Percentiles rank a stretch among this genome's conserved stretches.
Evolutionary conservation across 306 rosid species (phyloP).

Genomic region (Crataegus laevigata): DNA sequence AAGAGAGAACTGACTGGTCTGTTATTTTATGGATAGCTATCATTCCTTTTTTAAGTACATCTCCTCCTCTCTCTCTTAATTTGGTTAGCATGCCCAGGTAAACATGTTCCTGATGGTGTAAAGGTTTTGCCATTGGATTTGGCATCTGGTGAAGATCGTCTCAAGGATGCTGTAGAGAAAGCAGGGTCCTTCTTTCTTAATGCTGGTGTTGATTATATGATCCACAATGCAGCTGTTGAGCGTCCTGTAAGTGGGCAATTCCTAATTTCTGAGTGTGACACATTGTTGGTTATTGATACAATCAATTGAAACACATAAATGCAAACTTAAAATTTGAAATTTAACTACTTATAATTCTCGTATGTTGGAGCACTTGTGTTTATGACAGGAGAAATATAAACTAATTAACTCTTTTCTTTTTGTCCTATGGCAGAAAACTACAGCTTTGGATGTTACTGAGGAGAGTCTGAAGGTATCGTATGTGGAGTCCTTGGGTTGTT

Average conservation of each 20-base stretch:
- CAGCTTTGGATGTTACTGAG: slow-evolving; percentile 67
- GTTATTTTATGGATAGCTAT: slow-evolving; percentile 9
- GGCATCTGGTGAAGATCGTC: slow-evolving; percentile 69
- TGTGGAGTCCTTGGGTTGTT: neutral
- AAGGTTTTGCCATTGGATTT: slow-evolving; percentile 77
- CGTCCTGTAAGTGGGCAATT: slow-evolving; percentile 72
- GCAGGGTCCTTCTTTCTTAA: slow-evolving; percentile 68
- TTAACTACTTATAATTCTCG: no score
- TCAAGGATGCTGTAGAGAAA: slow-evolving; percentile 56
- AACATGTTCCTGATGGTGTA: slow-evolving; percentile 65
- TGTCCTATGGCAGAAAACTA: slow-evolving; percentile 53
- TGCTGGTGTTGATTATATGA: slow-evolving; percentile 82
- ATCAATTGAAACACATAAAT: neutral
- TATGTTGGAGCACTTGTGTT: no score
- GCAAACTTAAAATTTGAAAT: neutral
- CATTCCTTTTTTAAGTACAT: neutral
- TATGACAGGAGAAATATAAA: no score
- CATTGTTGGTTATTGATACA: neutral
- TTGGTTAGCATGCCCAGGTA: slow-evolving; percentile 43
- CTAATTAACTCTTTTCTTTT: neutral
- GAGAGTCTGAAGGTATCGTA: slow-evolving; percentile 63
- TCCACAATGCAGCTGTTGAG: slow-evolving; percentile 92
- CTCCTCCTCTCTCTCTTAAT: neutral
- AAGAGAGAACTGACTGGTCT: slow-evolving; percentile 65
- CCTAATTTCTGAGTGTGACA: slow-evolving; percentile 11